These are phyloP conservation scores for Solanum pimpinellifolium DNA, from an alignment of 257 asterid species.

Conservation along the genomic window DNA sequence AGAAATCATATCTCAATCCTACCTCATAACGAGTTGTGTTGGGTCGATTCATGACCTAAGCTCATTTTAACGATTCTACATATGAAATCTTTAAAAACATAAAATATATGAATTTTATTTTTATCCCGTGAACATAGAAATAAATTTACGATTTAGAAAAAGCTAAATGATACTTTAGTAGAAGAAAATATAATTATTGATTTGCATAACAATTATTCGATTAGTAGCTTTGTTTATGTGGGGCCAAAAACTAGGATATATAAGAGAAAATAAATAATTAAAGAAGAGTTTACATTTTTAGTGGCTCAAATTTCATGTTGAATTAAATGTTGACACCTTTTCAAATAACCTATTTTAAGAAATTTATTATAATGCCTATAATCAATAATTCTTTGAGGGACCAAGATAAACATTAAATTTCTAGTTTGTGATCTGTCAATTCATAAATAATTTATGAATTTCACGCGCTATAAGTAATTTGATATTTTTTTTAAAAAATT, in stretches of 20 bases:
- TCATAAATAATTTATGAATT: no score
- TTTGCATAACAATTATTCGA: neutral
- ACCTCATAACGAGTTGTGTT: no score
- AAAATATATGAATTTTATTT: neutral
- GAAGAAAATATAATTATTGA: neutral
- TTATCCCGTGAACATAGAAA: neutral
- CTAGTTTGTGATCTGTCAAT: no score
- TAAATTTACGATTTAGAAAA: neutral
- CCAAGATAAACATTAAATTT: no score
- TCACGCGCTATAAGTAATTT: no score
- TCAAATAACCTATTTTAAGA: neutral
- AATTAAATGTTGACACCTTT: neutral
- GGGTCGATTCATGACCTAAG: no score
- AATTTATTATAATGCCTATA: neutral
- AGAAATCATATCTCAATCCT: neutral
- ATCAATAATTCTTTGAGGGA: neutral
- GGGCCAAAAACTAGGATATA: neutral
- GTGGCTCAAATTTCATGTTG: neutral
- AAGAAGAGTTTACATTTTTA: neutral
- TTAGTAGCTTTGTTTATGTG: neutral
- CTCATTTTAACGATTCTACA: no score
- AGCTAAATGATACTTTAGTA: neutral
- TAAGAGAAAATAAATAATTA: neutral
- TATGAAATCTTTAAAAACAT: neutral
- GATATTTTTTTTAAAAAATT: no score